These are phyloP conservation scores for Diaporthe velutina DNA, from an alignment of 2,329 filamentous ascomycete genomes.

Conservation along the genomic window DNA sequence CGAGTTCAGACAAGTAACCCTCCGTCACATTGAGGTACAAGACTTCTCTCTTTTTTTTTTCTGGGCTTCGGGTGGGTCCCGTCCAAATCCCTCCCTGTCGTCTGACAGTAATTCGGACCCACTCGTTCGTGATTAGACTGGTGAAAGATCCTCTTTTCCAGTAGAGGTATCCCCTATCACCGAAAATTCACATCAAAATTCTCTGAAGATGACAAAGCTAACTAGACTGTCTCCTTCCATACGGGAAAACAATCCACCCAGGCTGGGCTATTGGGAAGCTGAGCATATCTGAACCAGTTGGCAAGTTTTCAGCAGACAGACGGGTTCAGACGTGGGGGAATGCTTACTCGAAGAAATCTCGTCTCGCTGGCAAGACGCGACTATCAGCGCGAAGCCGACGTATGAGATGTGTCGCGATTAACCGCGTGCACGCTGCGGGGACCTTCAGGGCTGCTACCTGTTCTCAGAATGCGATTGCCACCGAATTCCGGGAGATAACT, in stretches of 20 bases:
- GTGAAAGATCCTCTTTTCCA: not conserved
- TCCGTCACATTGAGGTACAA: not conserved
- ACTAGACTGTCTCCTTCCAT: not conserved
- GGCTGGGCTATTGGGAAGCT: not conserved
- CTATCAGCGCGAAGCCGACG: conserved; percentile 16
- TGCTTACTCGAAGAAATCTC: not conserved
- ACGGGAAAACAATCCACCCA: not conserved
- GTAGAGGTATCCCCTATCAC: not conserved
- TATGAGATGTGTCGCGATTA: conserved; percentile 13
- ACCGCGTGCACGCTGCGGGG: conserved; percentile 24
- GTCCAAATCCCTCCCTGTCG: not conserved
- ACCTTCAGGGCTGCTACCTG: not conserved
- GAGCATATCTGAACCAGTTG: not conserved
- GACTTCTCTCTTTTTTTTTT: not conserved
- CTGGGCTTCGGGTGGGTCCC: not conserved
- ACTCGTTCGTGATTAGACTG: not conserved
- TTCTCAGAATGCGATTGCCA: not conserved
- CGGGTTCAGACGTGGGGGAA: not conserved
- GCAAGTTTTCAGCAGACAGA: not conserved
- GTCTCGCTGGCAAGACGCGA: not conserved
- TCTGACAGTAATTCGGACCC: not conserved
- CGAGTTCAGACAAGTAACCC: conserved; percentile 1
- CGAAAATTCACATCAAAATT: not conserved
- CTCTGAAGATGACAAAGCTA: not conserved
- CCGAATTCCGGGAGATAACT: not conserved